These are phyloP conservation scores for Myxozyma nipponensis DNA, from an alignment of 805 yeast species.

Conservation along the genomic window DNA sequence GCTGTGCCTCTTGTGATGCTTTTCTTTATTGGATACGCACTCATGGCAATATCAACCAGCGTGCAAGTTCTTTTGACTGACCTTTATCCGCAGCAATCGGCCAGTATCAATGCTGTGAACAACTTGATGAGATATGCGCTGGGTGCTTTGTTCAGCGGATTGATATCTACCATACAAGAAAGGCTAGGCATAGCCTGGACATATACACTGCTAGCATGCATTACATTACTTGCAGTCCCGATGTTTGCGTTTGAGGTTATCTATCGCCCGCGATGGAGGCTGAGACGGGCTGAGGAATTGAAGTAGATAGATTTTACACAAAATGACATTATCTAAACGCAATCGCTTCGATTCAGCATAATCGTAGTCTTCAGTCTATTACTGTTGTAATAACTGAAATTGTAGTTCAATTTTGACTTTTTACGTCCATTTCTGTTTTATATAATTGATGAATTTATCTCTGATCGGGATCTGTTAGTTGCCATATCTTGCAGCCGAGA, in stretches of 20 bases:
- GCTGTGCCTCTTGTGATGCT: conserved; percentile 24
- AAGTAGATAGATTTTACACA: too few relatives aligned
- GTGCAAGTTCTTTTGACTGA: conserved; percentile 72
- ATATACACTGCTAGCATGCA: conserved; percentile 62
- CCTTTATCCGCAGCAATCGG: conserved; percentile 62
- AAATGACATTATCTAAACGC: too few relatives aligned
- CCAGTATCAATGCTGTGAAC: conserved; percentile 69
- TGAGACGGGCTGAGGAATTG: background rate
- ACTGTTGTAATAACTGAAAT: too few relatives aligned
- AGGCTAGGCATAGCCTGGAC: conserved; percentile 69
- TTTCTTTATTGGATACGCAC: conserved; percentile 14
- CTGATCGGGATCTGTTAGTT: too few relatives aligned
- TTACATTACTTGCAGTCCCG: conserved; percentile 4
- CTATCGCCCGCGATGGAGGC: conserved; percentile 2
- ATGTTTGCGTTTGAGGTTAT: background rate
- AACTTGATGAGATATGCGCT: conserved; percentile 70
- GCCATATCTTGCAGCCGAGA: too few relatives aligned
- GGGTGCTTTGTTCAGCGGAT: conserved; percentile 68
- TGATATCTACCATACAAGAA: conserved; percentile 55
- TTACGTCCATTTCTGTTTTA: too few relatives aligned
- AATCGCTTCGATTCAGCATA: too few relatives aligned
- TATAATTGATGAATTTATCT: too few relatives aligned
- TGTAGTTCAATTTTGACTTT: too few relatives aligned
- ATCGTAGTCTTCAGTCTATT: too few relatives aligned
- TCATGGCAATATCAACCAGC: conserved; percentile 31